phyloP scores from a whole-genome alignment of 192 early-diverging fungal species.

The Umbelopsis sp. region DNA sequence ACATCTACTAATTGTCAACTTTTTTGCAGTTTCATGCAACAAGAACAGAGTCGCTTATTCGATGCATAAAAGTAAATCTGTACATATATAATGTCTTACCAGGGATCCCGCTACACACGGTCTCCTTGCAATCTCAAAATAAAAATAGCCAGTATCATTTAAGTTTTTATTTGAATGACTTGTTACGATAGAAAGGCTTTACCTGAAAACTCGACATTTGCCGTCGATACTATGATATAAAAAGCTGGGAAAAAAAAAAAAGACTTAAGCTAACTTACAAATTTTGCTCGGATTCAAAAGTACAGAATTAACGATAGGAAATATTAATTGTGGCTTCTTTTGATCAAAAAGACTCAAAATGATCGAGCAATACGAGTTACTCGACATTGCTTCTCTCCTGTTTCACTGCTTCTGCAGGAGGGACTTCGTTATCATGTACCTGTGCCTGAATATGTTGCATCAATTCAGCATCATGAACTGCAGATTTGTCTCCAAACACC shows the following conservation, averaged over 20 bases:
- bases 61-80: neutral
- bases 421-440: slow-evolving; percentile 13
- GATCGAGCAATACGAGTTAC: neutral
- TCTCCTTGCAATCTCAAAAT: too few species aligned
- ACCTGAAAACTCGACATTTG: too few species aligned
- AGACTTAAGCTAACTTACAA: too few species aligned
- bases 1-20: neutral
- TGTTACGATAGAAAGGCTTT: too few species aligned
- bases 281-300: too few species aligned
- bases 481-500: slow-evolving; percentile 52
- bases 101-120: neutral
- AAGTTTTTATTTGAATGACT: too few species aligned
- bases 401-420: neutral
- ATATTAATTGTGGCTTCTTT: too few species aligned
- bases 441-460: slow-evolving; percentile 24
- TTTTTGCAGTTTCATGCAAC: neutral
- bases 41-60: slow-evolving; percentile 6
- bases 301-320: too few species aligned
- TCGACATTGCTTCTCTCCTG: neutral
- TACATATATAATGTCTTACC: slow-evolving; percentile 1
- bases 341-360: too few species aligned
- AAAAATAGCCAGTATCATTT: too few species aligned
- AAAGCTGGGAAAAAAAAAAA: too few species aligned
- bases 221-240: too few species aligned
- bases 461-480: slow-evolving; percentile 27